These are phyloP conservation scores for Pythium plurisporium DNA, from an alignment of 352 stramenopile genomes.

Conservation along the genomic window DNA sequence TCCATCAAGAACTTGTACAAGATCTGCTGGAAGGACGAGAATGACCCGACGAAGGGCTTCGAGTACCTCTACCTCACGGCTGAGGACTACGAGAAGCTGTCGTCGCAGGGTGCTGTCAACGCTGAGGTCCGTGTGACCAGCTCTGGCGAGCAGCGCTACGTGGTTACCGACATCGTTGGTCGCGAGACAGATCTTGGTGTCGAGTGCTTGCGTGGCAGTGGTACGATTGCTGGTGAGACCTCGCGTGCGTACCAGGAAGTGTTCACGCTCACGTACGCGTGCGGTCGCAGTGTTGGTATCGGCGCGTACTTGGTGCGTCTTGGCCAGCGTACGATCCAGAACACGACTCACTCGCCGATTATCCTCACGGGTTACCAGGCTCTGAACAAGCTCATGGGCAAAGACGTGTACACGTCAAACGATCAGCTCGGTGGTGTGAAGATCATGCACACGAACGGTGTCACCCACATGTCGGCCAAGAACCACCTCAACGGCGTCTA, in stretches of 20 bases:
- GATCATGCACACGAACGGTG: conserved; percentile 99
- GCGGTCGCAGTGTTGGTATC: conserved; percentile 98
- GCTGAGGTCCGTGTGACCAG: conserved; percentile 60
- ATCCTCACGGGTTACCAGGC: conserved; percentile 99
- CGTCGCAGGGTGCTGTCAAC: conserved; percentile 88
- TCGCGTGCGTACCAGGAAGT: conserved; percentile 97
- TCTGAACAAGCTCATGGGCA: conserved; percentile 99
- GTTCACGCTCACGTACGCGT: conserved; percentile 99
- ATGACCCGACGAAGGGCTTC: conserved; percentile 97
- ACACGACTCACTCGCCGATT: conserved; percentile 95
- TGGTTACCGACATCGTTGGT: conserved; percentile 98
- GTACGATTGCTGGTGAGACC: conserved; percentile 99
- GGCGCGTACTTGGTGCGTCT: conserved; percentile 99
- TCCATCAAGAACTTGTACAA: conserved; percentile 98
- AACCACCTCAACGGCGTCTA: conserved; percentile 96
- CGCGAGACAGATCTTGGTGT: conserved; percentile 97
- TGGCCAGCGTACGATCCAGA: conserved; percentile 99
- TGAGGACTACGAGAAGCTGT: conserved; percentile 92
- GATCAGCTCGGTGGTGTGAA: conserved; percentile 99
- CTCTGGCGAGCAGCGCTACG: conserved; percentile 86
- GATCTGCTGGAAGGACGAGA: conserved; percentile 96
- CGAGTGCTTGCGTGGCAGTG: conserved; percentile 99
- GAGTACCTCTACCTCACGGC: conserved; percentile 97
- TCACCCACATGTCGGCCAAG: conserved; percentile 96
- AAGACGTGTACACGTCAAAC: conserved; percentile 99